Conservation (phyloP, 495 filamentous ascomycete genomes). For the Lophiotrema nucula region DNA sequence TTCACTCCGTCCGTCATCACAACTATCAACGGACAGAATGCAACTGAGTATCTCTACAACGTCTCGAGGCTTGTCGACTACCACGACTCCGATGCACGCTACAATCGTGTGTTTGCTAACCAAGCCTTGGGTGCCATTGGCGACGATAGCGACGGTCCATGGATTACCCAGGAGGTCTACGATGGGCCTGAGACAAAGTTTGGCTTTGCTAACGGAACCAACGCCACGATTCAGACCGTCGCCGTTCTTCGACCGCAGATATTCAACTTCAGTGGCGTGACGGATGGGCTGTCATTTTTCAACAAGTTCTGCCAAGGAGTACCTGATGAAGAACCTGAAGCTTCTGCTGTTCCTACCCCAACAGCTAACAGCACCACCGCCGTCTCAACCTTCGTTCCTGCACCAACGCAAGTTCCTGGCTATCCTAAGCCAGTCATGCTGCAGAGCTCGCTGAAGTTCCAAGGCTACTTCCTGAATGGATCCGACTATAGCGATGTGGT, state of each 20-base stretch:
- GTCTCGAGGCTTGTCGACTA: slow-evolving; percentile 32
- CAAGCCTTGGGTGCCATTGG: slow-evolving; percentile 20
- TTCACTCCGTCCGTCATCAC: slow-evolving; percentile 18
- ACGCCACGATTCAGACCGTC: slow-evolving; percentile 36
- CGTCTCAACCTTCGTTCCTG: background rate
- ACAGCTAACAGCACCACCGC: background rate
- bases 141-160: background rate
- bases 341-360: background rate
- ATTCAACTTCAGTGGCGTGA: slow-evolving; percentile 17
- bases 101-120: slow-evolving; percentile 48
- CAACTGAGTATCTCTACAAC: slow-evolving; percentile 37
- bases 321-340: background rate
- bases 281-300: slow-evolving; percentile 20
- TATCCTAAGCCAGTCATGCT: slow-evolving; percentile 25
- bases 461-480: slow-evolving; percentile 28
- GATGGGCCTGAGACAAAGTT: slow-evolving; percentile 43
- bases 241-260: slow-evolving; percentile 26
- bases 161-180: background rate
- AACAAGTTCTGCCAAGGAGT: slow-evolving; percentile 20
- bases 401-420: background rate
- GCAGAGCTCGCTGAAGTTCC: background rate
- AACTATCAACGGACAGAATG: slow-evolving; percentile 44
- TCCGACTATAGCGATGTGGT: slow-evolving; percentile 27
- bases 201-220: slow-evolving; percentile 47
- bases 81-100: slow-evolving; percentile 49